Evolutionary conservation across 768 basidiomycete species (phyloP).

Genomic region (Tephrocybe sp.): DNA sequence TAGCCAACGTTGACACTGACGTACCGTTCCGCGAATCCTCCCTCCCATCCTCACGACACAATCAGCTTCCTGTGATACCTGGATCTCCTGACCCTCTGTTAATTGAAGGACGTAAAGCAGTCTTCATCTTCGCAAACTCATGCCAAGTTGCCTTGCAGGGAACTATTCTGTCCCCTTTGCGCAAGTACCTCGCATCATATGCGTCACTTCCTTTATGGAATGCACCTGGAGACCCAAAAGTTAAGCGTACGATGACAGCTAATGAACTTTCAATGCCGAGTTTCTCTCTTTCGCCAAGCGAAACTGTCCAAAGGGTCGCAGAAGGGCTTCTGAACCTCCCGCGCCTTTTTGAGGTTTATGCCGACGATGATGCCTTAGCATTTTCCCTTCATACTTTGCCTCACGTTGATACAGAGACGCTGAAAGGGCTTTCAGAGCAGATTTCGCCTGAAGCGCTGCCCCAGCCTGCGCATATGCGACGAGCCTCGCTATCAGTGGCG

Average conservation of each 20-base stretch:
- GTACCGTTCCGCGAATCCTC: constrained; percentile 20
- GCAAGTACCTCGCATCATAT: constrained; percentile 70
- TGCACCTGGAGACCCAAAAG: constrained; percentile 45
- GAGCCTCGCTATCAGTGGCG: constrained; percentile 34
- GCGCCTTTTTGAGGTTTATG: constrained; percentile 91
- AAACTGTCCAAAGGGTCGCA: constrained; percentile 82
- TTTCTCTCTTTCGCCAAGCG: constrained; percentile 91
- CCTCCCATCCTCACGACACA: constrained; percentile 27
- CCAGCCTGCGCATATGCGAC: constrained; percentile 36
- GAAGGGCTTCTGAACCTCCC: constrained; percentile 96
- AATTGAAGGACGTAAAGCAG: constrained; percentile 46
- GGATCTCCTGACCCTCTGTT: constrained; percentile 43
- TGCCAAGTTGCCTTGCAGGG: constrained; percentile 79
- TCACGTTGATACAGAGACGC: constrained; percentile 54
- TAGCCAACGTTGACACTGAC: constrained; percentile 52
- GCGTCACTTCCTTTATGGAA: constrained; percentile 68
- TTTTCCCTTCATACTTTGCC: constrained; percentile 87
- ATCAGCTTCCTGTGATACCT: constrained; percentile 26
- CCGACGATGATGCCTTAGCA: constrained; percentile 84
- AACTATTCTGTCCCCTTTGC: constrained; percentile 82
- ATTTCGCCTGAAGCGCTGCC: constrained; percentile 23
- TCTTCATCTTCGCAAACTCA: constrained; percentile 63
- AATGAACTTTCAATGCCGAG: constrained; percentile 74
- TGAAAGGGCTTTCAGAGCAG: constrained; percentile 45
- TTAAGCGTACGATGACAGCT: constrained; percentile 39